phyloP scores from a whole-genome alignment of 2,329 filamentous ascomycete genomes.

The Aspergillus sp. region DNA sequence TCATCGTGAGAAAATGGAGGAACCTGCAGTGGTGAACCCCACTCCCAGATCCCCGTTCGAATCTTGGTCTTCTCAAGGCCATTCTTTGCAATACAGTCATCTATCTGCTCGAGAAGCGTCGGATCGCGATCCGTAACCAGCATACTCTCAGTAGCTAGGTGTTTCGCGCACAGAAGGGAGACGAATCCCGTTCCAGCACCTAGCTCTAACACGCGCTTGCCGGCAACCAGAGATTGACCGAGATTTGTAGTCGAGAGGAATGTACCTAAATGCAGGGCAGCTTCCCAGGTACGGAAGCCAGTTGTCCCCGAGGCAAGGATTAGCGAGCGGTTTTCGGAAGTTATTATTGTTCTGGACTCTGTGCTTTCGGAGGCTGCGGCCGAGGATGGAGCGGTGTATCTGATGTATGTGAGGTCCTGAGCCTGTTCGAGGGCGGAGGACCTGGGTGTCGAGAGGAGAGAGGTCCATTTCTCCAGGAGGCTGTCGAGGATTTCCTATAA shows the following conservation, averaged over 20 bases:
- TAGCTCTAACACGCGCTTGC: slow-evolving; percentile 65
- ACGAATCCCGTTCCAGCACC: slow-evolving; percentile 71
- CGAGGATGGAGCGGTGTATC: slow-evolving; percentile 59
- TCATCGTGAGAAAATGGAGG: slow-evolving; percentile 15
- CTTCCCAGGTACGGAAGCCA: slow-evolving; percentile 72
- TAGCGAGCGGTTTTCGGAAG: slow-evolving; percentile 60
- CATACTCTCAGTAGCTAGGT: slow-evolving; percentile 58
- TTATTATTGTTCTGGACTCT: slow-evolving; percentile 34
- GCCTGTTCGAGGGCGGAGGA: slow-evolving; percentile 68
- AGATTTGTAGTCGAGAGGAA: slow-evolving; percentile 57
- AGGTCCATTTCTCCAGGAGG: slow-evolving; percentile 71
- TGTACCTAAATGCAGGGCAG: slow-evolving; percentile 65
- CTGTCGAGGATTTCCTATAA: slow-evolving; percentile 79
- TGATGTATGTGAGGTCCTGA: slow-evolving; percentile 75
- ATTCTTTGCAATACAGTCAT: slow-evolving; percentile 43
- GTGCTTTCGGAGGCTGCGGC: background rate
- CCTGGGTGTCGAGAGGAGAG: slow-evolving; percentile 66
- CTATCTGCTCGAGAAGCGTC: slow-evolving; percentile 45
- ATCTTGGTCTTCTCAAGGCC: slow-evolving; percentile 28
- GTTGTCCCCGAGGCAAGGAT: slow-evolving; percentile 65
- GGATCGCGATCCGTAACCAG: slow-evolving; percentile 66
- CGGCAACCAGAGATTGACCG: slow-evolving; percentile 53
- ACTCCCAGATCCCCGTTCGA: slow-evolving; percentile 47
- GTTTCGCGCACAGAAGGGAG: slow-evolving; percentile 65
- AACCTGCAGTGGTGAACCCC: slow-evolving; percentile 39